These are phyloP conservation scores for Psilocybe cyanescens DNA, from an alignment of 768 basidiomycete species.

Conservation along the genomic window DNA sequence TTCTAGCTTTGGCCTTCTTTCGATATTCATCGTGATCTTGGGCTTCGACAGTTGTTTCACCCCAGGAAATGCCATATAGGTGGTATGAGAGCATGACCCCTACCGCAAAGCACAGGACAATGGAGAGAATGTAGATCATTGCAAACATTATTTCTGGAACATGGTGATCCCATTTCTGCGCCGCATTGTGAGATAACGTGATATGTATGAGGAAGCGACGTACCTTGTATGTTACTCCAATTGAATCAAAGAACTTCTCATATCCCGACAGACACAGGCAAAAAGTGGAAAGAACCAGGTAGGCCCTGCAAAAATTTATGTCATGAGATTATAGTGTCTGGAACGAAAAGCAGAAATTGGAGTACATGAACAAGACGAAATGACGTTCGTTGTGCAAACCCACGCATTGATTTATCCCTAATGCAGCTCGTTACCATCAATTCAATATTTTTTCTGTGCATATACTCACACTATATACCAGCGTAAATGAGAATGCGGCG, in stretches of 20 bases:
- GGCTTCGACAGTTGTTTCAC: conserved; percentile 89
- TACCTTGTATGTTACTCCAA: conserved; percentile 57
- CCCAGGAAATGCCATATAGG: conserved; percentile 67
- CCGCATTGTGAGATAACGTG: not conserved
- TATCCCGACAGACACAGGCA: conserved; percentile 70
- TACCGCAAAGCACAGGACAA: conserved; percentile 77
- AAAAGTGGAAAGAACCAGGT: conserved; percentile 75
- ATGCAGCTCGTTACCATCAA: not conserved
- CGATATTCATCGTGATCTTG: conserved; percentile 87
- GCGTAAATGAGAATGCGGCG: conserved; percentile 3
- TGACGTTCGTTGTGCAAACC: conserved; percentile 95
- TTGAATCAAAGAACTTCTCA: conserved; percentile 53
- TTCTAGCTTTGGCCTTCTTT: conserved; percentile 65
- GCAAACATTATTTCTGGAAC: conserved; percentile 75
- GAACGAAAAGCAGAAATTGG: not conserved
- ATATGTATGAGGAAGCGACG: conserved; percentile 9
- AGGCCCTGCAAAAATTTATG: conserved; percentile 54
- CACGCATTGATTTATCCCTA: conserved; percentile 98
- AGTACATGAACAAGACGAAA: conserved; percentile 91
- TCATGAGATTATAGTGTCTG: not conserved
- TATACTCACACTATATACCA: conserved; percentile 31
- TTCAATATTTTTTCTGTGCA: not conserved
- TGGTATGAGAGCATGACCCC: conserved; percentile 76
- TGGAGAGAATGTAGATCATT: conserved; percentile 74
- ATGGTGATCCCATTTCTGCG: conserved; percentile 54